Percentiles rank a stretch among this genome's conserved stretches.
Conservation (phyloP, 176 grass and related monocot species). For the Aegilops bicornis region DNA sequence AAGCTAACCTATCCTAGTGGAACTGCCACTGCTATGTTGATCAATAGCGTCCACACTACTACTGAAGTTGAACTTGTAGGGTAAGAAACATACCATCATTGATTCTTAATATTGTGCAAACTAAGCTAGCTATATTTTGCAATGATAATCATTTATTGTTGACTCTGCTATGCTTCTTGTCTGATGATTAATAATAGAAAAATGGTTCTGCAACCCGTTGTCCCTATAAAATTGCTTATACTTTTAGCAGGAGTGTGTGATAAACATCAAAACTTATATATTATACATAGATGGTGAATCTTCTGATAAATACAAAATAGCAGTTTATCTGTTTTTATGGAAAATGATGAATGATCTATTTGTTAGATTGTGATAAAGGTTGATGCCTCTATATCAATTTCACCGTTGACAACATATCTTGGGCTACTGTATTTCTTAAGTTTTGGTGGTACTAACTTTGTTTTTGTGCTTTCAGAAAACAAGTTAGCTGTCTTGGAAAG, state of each 20-base stretch:
- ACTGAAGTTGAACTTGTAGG: slow-evolving; percentile 33
- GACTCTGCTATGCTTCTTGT: neutral
- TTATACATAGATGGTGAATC: neutral
- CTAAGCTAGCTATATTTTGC: neutral
- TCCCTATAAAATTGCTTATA: too few relatives aligned
- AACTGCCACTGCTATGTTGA: slow-evolving; percentile 44
- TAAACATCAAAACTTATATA: neutral
- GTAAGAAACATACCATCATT: slow-evolving; percentile 13
- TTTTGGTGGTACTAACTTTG: neutral
- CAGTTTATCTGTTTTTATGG: neutral
- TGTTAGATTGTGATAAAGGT: neutral
- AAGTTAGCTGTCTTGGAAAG: slow-evolving; percentile 77
- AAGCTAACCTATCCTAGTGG: slow-evolving; percentile 51
- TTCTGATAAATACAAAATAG: neutral
- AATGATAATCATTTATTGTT: neutral
- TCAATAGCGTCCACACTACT: slow-evolving; percentile 58
- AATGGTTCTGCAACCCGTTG: too few relatives aligned
- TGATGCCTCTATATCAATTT: neutral
- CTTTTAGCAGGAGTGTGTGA: too few relatives aligned
- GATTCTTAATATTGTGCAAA: neutral
- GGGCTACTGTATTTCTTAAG: neutral
- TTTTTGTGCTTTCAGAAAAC: slow-evolving; percentile 54
- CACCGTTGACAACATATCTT: neutral
- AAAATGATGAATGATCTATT: neutral
- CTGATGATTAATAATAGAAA: too few relatives aligned